Evolutionary conservation across 768 basidiomycete genomes (phyloP), one percentile per base, ranked within the genome.

Genomic region (Suillus weaverae): DNA sequence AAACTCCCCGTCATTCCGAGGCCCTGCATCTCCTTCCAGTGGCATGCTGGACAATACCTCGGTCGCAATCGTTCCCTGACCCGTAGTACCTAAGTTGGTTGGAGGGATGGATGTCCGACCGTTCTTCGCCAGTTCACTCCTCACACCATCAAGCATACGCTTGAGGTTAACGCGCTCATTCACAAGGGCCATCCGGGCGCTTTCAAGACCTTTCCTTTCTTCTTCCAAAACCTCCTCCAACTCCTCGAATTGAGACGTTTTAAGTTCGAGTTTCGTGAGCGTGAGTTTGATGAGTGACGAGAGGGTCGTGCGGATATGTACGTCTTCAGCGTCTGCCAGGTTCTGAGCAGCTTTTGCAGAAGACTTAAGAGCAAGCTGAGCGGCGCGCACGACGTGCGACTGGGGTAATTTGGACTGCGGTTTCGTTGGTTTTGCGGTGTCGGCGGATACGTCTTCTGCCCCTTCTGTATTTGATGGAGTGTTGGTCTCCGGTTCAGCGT

Each of bases 181-280:
- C 62, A 93, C 87, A 48, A 99, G 79, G 44, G 87, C 84, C 78
- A 93, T 83, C 62, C 92, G 85, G 26, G 91, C 88, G 55, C 88
- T 87, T 81, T 99, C 97, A 51, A 99, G 78, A 41, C 86, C 81
- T 66, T 90, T 85, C 63, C 95, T 85, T 77, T 99, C 97, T 61
- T 94, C 90, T 74, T 99, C 97, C 60, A 99, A 80, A 10, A 95
- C 80, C 56, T 92, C 90, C 74, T 99, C 97, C 64, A 99, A 81
- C 75, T 94, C 90, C 74, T 98, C 97, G 71, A 99, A 98, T 75
- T 96, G 93, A 2, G 86, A 79, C 88, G 95, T 92, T 83, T 99
- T 99, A 62, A 97, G 81, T 72, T 98, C 96, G 43, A 99, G 87
- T 77, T 99, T 99, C 56, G 84, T 93, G 70, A 85, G 82, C 65